Base-by-base conservation (phyloP, 352 stramenopile species). In the Phytophthora rubi region DNA sequence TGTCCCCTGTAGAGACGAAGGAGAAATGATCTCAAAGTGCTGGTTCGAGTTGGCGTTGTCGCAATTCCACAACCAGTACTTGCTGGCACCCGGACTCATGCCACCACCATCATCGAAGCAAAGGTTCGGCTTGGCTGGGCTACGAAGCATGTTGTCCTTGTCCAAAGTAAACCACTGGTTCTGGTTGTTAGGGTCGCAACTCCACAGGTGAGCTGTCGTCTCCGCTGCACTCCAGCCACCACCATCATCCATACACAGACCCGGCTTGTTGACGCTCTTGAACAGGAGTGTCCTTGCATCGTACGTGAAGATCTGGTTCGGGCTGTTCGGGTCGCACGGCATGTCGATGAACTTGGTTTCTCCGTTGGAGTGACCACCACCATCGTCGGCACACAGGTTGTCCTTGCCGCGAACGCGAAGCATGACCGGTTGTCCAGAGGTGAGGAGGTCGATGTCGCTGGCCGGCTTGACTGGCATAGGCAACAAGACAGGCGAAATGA, bases 141-240 rank as follows among this genome's bases (percentile, higher is more conserved):
- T 42, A 0, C 35, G 35, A 16, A 42, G 35, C 35, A 42, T 42
- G 42, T 10, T 73, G 23, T 60, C 21, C 1, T 59, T 8, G 32
- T 81, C 71, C 13, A 66, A 35, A 12, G 51, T 37, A 54, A 79
- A 77, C 52, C 59, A 65, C 44, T 81, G 74, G 44, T 79, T 79
- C 42, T 30, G 23, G 39, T 75, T 70, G 16, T 56, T 53, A 18
- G 47, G n/a, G 18, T 76, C 48, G 37, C 71, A 79, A 16, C 10
- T 12, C 35, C 35, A 42, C 35, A 42, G 10, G 35, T 42, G 35
- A 9, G 35, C 18, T 21, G 18, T 21, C 18, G 18, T 21, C 18
- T 21, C 18, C 18, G 18, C 18, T 16, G 37, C 44, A 16, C 35
- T 35, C 37, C 53, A 66, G 8, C 55, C 56, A 39, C 64, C 64